Conservation (phyloP, 495 filamentous ascomycete species). For the Penicillium cosmopolitanum region DNA sequence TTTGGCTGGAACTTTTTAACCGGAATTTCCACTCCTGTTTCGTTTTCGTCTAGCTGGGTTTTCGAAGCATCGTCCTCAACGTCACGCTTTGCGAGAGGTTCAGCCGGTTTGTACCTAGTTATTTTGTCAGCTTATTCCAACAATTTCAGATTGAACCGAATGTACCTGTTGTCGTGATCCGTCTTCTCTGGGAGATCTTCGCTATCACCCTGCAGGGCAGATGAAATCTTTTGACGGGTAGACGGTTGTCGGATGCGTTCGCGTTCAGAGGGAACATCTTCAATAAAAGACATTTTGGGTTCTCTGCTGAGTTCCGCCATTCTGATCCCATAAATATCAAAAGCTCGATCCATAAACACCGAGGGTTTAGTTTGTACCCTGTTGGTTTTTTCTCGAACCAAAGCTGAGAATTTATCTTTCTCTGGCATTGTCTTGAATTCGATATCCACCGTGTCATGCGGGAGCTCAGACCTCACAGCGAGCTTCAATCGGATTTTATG, state of each 20-base stretch:
- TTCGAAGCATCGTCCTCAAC: conserved; percentile 1
- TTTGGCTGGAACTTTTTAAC: conserved; percentile 28
- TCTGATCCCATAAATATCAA: conserved; percentile 27
- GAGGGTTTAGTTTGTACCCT: conserved; percentile 30
- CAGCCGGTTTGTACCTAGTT: background rate
- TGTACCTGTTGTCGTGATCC: background rate
- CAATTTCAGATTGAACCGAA: background rate
- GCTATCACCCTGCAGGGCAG: conserved; percentile 30
- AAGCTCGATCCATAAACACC: conserved; percentile 42
- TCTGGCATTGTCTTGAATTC: conserved; percentile 33
- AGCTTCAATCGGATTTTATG: conserved; percentile 41
- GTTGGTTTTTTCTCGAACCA: conserved; percentile 16
- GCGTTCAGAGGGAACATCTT: conserved; percentile 2
- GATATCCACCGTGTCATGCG: conserved; percentile 38
- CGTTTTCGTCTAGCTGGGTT: conserved; percentile 6
- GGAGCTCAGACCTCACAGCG: conserved; percentile 22
- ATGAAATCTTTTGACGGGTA: conserved; percentile 36
- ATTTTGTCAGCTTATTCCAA: background rate
- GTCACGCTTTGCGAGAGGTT: background rate
- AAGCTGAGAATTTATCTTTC: conserved; percentile 23
- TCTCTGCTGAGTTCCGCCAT: conserved; percentile 11
- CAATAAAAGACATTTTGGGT: conserved; percentile 15
- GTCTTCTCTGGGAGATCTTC: background rate
- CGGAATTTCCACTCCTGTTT: conserved; percentile 32
- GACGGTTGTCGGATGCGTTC: background rate